Evolutionary conservation across 495 filamentous ascomycete species (phyloP).

Genomic region (Penicillium salamii): DNA sequence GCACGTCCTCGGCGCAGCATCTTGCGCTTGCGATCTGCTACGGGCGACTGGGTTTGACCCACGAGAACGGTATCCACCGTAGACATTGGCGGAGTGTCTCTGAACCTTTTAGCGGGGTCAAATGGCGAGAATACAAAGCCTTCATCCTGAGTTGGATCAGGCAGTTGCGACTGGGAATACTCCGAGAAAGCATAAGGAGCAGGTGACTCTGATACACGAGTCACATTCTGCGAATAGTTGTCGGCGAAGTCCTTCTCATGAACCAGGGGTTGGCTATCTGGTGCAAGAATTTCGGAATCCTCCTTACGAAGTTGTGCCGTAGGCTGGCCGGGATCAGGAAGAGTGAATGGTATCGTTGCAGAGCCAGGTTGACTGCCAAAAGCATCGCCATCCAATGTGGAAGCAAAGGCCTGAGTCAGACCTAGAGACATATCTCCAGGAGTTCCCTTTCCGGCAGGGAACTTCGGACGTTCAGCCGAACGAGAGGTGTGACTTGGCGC

Average conservation of each 20-base stretch:
- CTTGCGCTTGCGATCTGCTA: conserved; percentile 56
- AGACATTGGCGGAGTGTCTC: conserved; percentile 56
- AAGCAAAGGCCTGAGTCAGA: conserved; percentile 89
- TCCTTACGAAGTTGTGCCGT: conserved; percentile 37
- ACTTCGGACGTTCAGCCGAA: conserved; percentile 39
- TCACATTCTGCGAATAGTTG: conserved; percentile 29
- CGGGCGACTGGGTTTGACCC: conserved; percentile 56
- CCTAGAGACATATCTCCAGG: conserved; percentile 60
- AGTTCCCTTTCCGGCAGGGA: conserved; percentile 56
- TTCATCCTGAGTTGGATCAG: conserved; percentile 82
- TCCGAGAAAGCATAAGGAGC: conserved; percentile 51
- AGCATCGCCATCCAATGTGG: conserved; percentile 73
- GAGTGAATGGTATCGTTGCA: conserved; percentile 42
- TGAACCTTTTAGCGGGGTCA: conserved; percentile 55
- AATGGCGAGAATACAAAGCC: conserved; percentile 68
- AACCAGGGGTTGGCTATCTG: conserved; percentile 58
- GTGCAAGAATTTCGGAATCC: conserved; percentile 57
- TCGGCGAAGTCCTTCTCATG: conserved; percentile 31
- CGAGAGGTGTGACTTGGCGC: conserved; percentile 21
- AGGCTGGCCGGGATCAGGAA: conserved; percentile 54
- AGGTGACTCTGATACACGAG: conserved; percentile 42
- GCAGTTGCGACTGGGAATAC: conserved; percentile 56
- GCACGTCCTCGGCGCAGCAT: conserved; percentile 51
- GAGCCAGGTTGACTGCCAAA: conserved; percentile 35
- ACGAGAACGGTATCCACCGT: conserved; percentile 69